Conservation (phyloP, 805 yeast genomes). For the Cyberlindnera veronae region DNA sequence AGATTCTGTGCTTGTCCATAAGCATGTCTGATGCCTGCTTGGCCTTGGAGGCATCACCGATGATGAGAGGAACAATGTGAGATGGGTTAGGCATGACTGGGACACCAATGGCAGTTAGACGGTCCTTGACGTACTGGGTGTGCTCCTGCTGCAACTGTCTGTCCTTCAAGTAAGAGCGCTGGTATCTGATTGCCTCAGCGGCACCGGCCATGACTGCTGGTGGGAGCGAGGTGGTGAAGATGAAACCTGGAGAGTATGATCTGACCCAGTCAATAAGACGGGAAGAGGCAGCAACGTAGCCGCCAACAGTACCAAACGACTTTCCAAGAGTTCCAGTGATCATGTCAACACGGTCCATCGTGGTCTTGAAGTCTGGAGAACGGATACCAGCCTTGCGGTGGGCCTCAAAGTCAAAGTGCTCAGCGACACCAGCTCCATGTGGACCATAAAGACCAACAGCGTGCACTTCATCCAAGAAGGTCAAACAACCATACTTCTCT, state of each 20-base stretch:
- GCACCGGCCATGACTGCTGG: conserved; percentile 99
- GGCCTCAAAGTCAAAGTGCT: conserved; percentile 84
- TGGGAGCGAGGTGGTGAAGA: conserved; percentile 94
- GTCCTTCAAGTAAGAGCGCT: conserved; percentile 70
- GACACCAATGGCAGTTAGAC: conserved; percentile 66
- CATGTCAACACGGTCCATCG: conserved; percentile 89
- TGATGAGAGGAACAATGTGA: conserved; percentile 91
- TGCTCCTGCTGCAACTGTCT: conserved; percentile 82
- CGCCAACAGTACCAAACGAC: conserved; percentile 96
- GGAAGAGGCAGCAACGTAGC: conserved; percentile 89
- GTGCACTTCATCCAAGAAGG: conserved; percentile 97
- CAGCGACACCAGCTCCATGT: conserved; percentile 99
- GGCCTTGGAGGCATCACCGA: conserved; percentile 93
- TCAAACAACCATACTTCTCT: conserved; percentile 94
- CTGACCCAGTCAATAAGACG: conserved; percentile 91
- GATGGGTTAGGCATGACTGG: conserved; percentile 98
- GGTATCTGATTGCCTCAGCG: conserved; percentile 79
- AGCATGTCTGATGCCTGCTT: conserved; percentile 87
- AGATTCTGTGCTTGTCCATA: conserved; percentile 78
- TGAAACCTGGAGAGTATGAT: conserved; percentile 95
- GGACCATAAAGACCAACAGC: conserved; percentile 99
- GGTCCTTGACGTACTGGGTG: conserved; percentile 79
- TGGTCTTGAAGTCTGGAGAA: conserved; percentile 50
- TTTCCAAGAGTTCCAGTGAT: conserved; percentile 97
- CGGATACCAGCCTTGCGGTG: conserved; percentile 68